phyloP scores from a whole-genome alignment of 1,284 basidiomycete species.

The Jaminaea rosea region DNA sequence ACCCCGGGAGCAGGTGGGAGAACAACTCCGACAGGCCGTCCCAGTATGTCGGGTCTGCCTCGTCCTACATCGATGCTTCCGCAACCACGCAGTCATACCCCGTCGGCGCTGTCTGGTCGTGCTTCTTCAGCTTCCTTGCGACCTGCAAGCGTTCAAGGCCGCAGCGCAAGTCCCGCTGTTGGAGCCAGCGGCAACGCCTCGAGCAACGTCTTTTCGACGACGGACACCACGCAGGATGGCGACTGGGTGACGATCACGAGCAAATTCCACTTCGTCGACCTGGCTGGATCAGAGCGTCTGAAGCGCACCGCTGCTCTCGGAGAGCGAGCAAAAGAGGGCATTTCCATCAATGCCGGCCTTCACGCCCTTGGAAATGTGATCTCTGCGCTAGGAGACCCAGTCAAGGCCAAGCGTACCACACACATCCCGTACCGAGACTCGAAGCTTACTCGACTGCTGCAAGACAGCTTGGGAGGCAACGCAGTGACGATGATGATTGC shows the following conservation, averaged over 20 bases:
- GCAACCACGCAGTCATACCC: conserved; percentile 1
- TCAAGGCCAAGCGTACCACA: conserved; percentile 51
- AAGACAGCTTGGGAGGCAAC: conserved; percentile 98
- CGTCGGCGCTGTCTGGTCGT: not conserved
- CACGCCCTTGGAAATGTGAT: conserved; percentile 96
- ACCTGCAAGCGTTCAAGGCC: conserved; percentile 15
- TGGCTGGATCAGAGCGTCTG: conserved; percentile 83
- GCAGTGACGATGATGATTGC: conserved; percentile 98
- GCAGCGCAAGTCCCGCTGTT: not conserved
- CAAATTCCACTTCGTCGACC: conserved; percentile 97
- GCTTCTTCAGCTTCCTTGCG: conserved; percentile 10
- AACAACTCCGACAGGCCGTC: conserved; percentile 9
- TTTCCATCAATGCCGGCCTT: conserved; percentile 79
- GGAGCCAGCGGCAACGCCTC: not conserved
- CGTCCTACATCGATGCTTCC: conserved; percentile 12
- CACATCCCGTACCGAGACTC: conserved; percentile 96
- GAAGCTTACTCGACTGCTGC: conserved; percentile 81
- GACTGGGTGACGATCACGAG: conserved; percentile 66
- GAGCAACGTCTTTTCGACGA: no score
- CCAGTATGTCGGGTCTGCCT: conserved; percentile 9
- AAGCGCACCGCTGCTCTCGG: conserved; percentile 57
- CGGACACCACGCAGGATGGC: conserved; percentile 14
- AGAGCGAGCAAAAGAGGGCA: conserved; percentile 88
- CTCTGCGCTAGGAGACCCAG: conserved; percentile 90
- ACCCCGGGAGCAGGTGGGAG: conserved; percentile 11